These are phyloP conservation scores for cucumber (Cucumis sativus) DNA, from an alignment of 306 rosid species.

Conservation along the genomic window DNA sequence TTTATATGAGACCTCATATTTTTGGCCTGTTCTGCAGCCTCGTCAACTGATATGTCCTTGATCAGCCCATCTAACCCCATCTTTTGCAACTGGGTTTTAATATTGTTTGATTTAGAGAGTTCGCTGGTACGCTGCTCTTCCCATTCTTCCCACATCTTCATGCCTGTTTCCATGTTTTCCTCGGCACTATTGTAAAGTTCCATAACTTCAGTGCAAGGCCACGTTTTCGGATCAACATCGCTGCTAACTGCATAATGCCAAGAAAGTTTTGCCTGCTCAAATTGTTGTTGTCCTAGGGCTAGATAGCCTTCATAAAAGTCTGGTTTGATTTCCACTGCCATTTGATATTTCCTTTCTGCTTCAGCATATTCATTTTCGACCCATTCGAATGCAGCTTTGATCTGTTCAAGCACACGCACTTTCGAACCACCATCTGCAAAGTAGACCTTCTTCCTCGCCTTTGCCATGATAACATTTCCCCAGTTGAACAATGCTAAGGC, in stretches of 20 bases:
- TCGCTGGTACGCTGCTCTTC: conserved; percentile 24
- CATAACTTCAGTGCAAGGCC: conserved; percentile 49
- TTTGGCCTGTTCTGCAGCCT: conserved; percentile 42
- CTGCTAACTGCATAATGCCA: conserved; percentile 63
- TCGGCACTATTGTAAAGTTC: conserved; percentile 62
- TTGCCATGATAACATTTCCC: conserved; percentile 86
- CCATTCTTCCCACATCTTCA: conserved; percentile 62
- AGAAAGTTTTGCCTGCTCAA: conserved; percentile 73
- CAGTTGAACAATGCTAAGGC: conserved; percentile 89
- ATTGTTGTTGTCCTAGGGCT: conserved; percentile 68
- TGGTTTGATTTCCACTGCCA: conserved; percentile 50
- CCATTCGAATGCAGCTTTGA: conserved; percentile 54
- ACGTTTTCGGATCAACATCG: conserved; percentile 34
- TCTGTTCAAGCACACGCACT: conserved; percentile 29
- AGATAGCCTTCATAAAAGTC: conserved; percentile 76
- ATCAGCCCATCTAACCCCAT: conserved; percentile 37
- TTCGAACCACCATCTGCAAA: conserved; percentile 42
- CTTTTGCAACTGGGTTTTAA: conserved; percentile 24
- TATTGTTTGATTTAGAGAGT: conserved; percentile 27
- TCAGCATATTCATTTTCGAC: conserved; percentile 43
- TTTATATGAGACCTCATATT: conserved; percentile 69
- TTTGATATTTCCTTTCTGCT: conserved; percentile 74
- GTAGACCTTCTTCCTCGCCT: conserved; percentile 68
- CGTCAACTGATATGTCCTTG: conserved; percentile 31
- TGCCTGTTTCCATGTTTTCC: conserved; percentile 79